Evolutionary conservation across 768 basidiomycete species (phyloP).

Genomic region (Tricholoma sp.): DNA sequence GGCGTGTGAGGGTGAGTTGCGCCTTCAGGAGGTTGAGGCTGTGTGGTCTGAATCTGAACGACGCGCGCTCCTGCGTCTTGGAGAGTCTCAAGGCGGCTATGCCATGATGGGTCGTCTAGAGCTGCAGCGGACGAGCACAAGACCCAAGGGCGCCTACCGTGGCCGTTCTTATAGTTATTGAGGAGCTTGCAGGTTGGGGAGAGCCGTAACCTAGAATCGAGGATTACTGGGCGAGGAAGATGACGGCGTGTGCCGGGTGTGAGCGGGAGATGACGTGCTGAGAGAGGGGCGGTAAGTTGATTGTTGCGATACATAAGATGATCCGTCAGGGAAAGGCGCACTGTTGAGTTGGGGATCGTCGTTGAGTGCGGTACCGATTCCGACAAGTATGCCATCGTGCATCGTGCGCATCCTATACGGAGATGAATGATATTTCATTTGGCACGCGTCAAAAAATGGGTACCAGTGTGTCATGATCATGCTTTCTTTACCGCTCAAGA

Average conservation of each 20-base stretch:
- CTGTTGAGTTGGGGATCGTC: slow-evolving; percentile 96
- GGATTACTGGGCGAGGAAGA: slow-evolving; percentile 78
- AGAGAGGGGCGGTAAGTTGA: background rate
- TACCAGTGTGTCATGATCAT: slow-evolving; percentile 95
- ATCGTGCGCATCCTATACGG: slow-evolving; percentile 74
- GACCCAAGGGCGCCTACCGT: slow-evolving; percentile 70
- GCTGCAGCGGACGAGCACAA: slow-evolving; percentile 36
- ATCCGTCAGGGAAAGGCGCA: too few species aligned
- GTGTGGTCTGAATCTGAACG: slow-evolving; percentile 43
- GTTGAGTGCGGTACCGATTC: slow-evolving; percentile 83
- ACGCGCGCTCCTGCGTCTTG: slow-evolving; percentile 64
- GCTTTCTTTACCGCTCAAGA: slow-evolving; percentile 80
- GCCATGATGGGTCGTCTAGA: slow-evolving; percentile 21
- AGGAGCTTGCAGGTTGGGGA: slow-evolving; percentile 65
- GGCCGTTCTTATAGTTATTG: slow-evolving; percentile 50
- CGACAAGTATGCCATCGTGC: slow-evolving; percentile 91
- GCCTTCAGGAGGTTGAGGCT: slow-evolving; percentile 29
- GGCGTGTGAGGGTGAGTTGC: background rate
- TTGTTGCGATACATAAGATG: background rate
- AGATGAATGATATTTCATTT: background rate
- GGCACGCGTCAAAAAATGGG: slow-evolving; percentile 11
- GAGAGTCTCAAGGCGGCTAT: slow-evolving; percentile 37
- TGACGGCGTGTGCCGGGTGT: slow-evolving; percentile 30
- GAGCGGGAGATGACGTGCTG: slow-evolving; percentile 53
- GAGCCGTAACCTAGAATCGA: slow-evolving; percentile 73